Base-by-base conservation (phyloP, 1,284 basidiomycete genomes). In the Ganoderma multipileum region DNA sequence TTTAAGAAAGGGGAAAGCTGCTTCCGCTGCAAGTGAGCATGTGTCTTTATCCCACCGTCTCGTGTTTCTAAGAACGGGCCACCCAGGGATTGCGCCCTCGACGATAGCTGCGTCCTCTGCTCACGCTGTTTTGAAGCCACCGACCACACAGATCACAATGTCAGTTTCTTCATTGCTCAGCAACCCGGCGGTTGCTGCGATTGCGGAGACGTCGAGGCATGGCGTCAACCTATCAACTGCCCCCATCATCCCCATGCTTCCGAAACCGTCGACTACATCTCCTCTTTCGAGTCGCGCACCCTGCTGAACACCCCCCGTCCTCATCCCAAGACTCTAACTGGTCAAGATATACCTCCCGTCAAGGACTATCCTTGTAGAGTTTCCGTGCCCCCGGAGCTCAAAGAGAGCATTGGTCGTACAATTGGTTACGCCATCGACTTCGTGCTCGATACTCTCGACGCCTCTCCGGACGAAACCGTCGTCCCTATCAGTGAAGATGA, bases 181-280 rank as follows among this genome's bases (percentile, higher is more conserved):
- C 93, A 97, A 75, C 93, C 94, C 0, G 94, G 95, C 11, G 93
- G 95, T 3, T 96, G 94, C 72, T 98, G 96, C 78, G 96, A 97
- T 80, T 98, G 96, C 75, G 95, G 95, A 26, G 96, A 97, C 76
- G 83, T 87, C 33, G 93, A 96, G 76, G 95, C 95, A 2, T 98
- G 95, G 95, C 85, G 89, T 38, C 75, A 76, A 6, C 82, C 86
- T 38, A 86, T 94, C 26, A 81, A 84, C 7, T 97, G 95, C 78
- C 88, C 90, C 0, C 87, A 88, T 75, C 95, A 96, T 76, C 85
- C 85, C 8, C 81, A 81, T 23, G 69, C 76, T 26, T 62, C 68
- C 18, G 77, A 78, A 63, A 73, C 71, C 33, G 64, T 71, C 20
- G 68, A 76, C 41, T 75, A 74, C 60, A 74, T 80, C 61, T 72